phyloP scores from a whole-genome alignment of 2,329 filamentous ascomycete genomes.

The Monilinia polystroma region DNA sequence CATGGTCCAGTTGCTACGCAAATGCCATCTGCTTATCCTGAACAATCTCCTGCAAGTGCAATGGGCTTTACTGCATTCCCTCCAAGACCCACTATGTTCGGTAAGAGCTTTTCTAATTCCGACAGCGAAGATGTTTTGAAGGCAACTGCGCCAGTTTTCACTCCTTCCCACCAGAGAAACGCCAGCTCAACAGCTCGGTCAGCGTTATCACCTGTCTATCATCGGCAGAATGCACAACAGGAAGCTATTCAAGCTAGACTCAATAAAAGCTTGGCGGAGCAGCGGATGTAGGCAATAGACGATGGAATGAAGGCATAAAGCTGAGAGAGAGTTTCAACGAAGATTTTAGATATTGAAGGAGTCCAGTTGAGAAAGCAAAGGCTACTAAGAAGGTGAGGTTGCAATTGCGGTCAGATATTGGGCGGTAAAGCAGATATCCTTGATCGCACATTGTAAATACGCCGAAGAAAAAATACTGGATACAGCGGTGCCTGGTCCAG shows the following conservation, averaged over 20 bases:
- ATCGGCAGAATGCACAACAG: slow-evolving; percentile 21
- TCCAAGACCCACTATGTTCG: slow-evolving; percentile 3
- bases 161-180: slow-evolving; percentile 16
- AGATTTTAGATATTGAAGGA: neutral
- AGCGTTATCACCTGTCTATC: slow-evolving; percentile 24
- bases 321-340: neutral
- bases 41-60: neutral
- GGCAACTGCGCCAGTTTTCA: slow-evolving; percentile 19
- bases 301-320: neutral
- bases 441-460: slow-evolving; percentile 2
- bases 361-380: neutral
- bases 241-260: slow-evolving; percentile 25
- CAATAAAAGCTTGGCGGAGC: slow-evolving; percentile 24
- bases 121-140: slow-evolving; percentile 21
- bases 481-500: neutral
- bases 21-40: slow-evolving; percentile 8
- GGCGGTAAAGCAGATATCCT: slow-evolving; percentile 10
- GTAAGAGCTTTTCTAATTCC: neutral
- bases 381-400: neutral
- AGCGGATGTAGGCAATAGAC: neutral
- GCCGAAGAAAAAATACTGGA: neutral
- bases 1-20: slow-evolving; percentile 24
- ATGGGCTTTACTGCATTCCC: slow-evolving; percentile 2
- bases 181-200: slow-evolving; percentile 2
- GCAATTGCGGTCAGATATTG: slow-evolving; percentile 13